These are phyloP conservation scores for Tylopilus felleus DNA, from an alignment of 768 basidiomycete genomes.

Conservation along the genomic window DNA sequence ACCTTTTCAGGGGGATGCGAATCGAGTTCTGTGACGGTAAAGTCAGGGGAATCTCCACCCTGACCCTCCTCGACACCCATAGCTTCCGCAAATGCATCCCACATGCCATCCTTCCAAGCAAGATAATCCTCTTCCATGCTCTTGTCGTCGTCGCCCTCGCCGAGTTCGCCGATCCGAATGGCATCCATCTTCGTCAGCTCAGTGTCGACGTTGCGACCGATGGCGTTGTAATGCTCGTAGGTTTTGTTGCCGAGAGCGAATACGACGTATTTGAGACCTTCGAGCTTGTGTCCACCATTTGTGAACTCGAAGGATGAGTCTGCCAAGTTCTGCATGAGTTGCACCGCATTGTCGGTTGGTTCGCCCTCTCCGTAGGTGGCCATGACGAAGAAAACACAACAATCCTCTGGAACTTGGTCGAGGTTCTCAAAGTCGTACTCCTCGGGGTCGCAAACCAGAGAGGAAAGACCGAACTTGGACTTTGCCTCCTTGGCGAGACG, in stretches of 20 bases:
- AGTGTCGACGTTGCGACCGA: slow-evolving; percentile 75
- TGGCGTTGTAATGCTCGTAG: slow-evolving; percentile 95
- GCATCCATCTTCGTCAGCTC: slow-evolving; percentile 78
- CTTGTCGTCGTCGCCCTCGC: slow-evolving; percentile 98
- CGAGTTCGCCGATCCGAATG: slow-evolving; percentile 78
- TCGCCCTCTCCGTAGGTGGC: slow-evolving; percentile 99
- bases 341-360: slow-evolving; percentile 96
- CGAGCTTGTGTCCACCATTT: slow-evolving; percentile 69
- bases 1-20: slow-evolving; percentile 82
- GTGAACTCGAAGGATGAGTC: slow-evolving; percentile 87
- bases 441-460: slow-evolving; percentile 96
- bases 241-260: slow-evolving; percentile 92
- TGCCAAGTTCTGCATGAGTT: slow-evolving; percentile 87
- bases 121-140: slow-evolving; percentile 99
- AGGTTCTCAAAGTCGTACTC: slow-evolving; percentile 98
- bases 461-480: slow-evolving; percentile 90
- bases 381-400: slow-evolving; percentile 90
- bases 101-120: slow-evolving; percentile 98
- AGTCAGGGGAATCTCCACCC: slow-evolving; percentile 92
- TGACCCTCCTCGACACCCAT: slow-evolving; percentile 95
- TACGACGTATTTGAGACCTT: slow-evolving; percentile 89
- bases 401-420: slow-evolving; percentile 84
- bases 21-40: slow-evolving; percentile 80
- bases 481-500: slow-evolving; percentile 98
- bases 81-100: slow-evolving; percentile 78